Evolutionary conservation across 352 stramenopile species (phyloP), one percentile per base, ranked within the genome.

Genomic region (Bremia lactucae): DNA sequence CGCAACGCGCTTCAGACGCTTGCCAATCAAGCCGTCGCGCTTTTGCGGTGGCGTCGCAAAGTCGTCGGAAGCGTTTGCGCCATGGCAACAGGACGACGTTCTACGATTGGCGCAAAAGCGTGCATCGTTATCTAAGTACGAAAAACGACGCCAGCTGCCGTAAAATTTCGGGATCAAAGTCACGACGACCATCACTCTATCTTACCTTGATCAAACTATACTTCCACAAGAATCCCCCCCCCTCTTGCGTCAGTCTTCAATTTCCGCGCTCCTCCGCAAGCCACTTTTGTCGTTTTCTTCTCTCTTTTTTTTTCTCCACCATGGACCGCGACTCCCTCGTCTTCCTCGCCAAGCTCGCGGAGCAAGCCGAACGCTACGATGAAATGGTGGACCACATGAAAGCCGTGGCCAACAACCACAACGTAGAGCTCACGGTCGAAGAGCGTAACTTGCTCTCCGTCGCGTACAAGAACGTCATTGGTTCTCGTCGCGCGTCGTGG

Each of bases 401-500:
- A 85, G 72, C 90, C n/a, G 94, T 99, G 40, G 95, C 95, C 46
- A 84, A 95, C 65, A 89, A 96, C 68, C 83, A 87, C 53, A 89
- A 97, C 68, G 73, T 81, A 39, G 94, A 98, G 69, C 85, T 98
- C 36, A 97, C 93, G 6, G 95, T 98, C n/a, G 96, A 98, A 68
- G 96, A 98, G 77, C 89, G 95, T 40, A 99, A 98, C 76, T 74
- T 98, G 28, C 78, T 98, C 9, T 95, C 83, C 37, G 77, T 94
- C 3, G 83, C 85, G 13, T 96, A 94, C 75, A 97, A 97, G 81
- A 99, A 99, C 72, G 95, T 99, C 19, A 98, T 99, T 59, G 95
- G 95, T 54, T 96, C 91, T 35, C 87, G 95, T 48, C 92, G 96
- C 68, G 96, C 95, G 34, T 98, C 94, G 24, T 99, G 96, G 96